These are phyloP conservation scores for Penicillium steckii DNA, from an alignment of 495 filamentous ascomycete genomes.

Conservation along the genomic window DNA sequence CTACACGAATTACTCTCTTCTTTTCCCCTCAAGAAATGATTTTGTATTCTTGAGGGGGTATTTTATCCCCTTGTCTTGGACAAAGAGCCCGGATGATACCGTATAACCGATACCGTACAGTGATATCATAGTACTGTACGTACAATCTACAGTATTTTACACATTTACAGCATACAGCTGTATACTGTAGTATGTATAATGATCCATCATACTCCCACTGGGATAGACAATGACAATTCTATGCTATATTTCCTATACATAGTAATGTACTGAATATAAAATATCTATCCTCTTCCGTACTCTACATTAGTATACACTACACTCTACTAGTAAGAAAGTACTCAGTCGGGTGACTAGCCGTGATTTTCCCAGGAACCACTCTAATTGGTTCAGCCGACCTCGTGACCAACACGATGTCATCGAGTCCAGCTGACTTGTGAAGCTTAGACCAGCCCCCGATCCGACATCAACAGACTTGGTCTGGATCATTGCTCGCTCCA, in stretches of 20 bases:
- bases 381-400: constrained; percentile 14
- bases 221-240: too few relatives aligned
- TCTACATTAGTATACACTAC: neutral
- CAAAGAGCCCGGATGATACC: neutral
- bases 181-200: too few relatives aligned
- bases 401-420: constrained; percentile 24
- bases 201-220: too few relatives aligned
- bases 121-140: constrained; percentile 5
- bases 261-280: neutral
- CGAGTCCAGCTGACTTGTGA: constrained; percentile 28
- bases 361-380: constrained; percentile 20
- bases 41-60: neutral
- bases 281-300: neutral
- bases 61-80: neutral
- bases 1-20: neutral
- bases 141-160: neutral
- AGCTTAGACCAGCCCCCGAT: constrained; percentile 19
- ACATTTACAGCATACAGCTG: neutral
- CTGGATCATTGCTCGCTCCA: neutral
- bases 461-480: neutral
- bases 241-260: too few relatives aligned
- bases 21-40: neutral
- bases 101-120: constrained; percentile 7
- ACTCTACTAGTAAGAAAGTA: neutral
- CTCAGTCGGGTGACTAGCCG: constrained; percentile 22